phyloP scores from a whole-genome alignment of 345 rosid species.

The Eucalyptus polybractea region DNA sequence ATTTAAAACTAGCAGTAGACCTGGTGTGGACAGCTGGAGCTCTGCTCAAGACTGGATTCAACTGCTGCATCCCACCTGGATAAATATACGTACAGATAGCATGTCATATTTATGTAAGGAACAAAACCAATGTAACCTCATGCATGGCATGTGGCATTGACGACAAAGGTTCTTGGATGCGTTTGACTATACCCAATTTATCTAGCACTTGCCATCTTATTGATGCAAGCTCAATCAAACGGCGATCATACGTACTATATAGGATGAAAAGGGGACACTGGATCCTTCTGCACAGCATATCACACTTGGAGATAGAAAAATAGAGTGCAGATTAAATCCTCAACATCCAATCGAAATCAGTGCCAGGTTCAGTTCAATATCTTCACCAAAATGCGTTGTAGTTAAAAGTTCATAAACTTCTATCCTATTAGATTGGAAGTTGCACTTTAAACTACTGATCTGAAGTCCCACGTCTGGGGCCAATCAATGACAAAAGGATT shows the following conservation, averaged over 20 bases:
- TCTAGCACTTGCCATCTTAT: not conserved
- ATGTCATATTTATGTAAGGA: not conserved
- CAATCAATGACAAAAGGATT: not conserved
- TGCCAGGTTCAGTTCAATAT: not conserved
- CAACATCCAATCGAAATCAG: not conserved
- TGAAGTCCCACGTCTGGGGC: not conserved
- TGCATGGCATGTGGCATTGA: not conserved
- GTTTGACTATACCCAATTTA: not conserved
- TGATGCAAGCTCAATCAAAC: not conserved
- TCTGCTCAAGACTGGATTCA: slow-evolving; percentile 39
- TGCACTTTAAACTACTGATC: not conserved
- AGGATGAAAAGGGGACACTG: not conserved
- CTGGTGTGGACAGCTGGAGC: slow-evolving; percentile 27
- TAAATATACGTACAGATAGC: not conserved
- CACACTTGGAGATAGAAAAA: not conserved
- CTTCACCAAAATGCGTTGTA: not conserved
- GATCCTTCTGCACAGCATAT: not conserved
- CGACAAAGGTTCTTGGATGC: not conserved
- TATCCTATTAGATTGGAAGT: not conserved
- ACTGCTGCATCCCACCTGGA: slow-evolving; percentile 64
- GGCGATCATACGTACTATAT: not conserved
- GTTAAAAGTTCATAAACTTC: not conserved
- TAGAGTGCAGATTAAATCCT: not conserved
- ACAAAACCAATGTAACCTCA: not conserved
- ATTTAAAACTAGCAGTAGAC: slow-evolving; percentile 19